phyloP scores from a whole-genome alignment of 305 asterid genomes.

The Euphrasia arctica region DNA sequence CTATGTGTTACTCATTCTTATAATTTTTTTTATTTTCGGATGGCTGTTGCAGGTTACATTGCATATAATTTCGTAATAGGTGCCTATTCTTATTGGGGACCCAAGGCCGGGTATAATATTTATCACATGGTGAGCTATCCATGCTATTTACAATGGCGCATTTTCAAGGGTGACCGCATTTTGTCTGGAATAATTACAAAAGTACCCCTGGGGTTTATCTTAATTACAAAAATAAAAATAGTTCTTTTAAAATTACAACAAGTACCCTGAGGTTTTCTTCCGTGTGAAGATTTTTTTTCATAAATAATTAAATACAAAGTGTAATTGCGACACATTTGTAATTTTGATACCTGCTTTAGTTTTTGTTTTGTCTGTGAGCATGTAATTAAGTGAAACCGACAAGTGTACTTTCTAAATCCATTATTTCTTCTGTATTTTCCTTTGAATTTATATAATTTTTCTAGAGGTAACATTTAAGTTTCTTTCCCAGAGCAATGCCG shows the following conservation, averaged over 20 bases:
- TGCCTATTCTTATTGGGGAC: slow-evolving; percentile 98
- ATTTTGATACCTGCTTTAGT: too few species aligned
- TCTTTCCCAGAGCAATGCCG: slow-evolving; percentile 65
- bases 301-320: too few species aligned
- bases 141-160: slow-evolving; percentile 12
- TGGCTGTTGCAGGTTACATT: slow-evolving; percentile 68
- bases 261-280: too few species aligned
- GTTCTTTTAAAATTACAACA: too few species aligned
- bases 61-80: slow-evolving; percentile 98
- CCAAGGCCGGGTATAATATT: slow-evolving; percentile 92
- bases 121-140: slow-evolving; percentile 77
- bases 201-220: too few species aligned
- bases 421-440: background rate
- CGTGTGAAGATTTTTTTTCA: background rate
- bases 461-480: slow-evolving; percentile 16
- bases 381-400: background rate
- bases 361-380: too few species aligned
- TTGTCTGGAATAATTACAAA: background rate
- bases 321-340: too few species aligned
- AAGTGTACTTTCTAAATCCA: too few species aligned
- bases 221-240: too few species aligned
- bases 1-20: slow-evolving; percentile 14
- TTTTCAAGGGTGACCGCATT: background rate
- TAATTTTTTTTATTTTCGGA: slow-evolving; percentile 16
- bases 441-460: background rate